A percentile compares a stretch with the other conserved stretches of the same genome.
Evolutionary conservation across 768 basidiomycete species (phyloP).

Genomic region (Russula sp.): DNA sequence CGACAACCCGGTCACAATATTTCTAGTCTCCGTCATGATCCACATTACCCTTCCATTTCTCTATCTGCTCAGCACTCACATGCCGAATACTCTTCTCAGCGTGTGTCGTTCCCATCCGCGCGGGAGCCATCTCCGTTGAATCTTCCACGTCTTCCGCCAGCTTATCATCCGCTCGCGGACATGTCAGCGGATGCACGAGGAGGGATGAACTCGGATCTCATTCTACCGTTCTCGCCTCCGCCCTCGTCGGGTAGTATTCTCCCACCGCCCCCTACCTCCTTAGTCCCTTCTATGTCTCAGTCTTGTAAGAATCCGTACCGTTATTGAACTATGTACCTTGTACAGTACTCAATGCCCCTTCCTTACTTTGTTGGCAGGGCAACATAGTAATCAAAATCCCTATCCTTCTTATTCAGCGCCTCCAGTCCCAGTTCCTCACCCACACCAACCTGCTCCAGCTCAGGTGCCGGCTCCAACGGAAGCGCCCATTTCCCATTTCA

Average conservation of each 20-base stretch:
- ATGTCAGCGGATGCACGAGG: conserved; percentile 17
- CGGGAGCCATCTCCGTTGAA: conserved; percentile 23
- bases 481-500: conserved; percentile 5
- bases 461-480: neutral
- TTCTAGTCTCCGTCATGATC: conserved; percentile 31
- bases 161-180: conserved; percentile 19
- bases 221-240: conserved; percentile 22
- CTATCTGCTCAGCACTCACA: conserved; percentile 24
- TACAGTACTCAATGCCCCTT: conserved; percentile 62
- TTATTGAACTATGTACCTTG: conserved; percentile 59
- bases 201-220: conserved; percentile 20
- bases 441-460: neutral
- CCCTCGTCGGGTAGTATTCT: conserved; percentile 35
- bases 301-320: conserved; percentile 71
- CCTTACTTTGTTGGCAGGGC: conserved; percentile 45
- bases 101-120: conserved; percentile 24
- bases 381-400: conserved; percentile 26
- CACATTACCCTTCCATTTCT: conserved; percentile 27
- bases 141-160: conserved; percentile 23
- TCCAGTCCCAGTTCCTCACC: neutral
- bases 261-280: conserved; percentile 47
- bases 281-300: conserved; percentile 33
- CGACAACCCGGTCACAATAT: conserved; percentile 29
- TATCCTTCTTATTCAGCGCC: conserved; percentile 23
- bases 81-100: conserved; percentile 16